Percentiles rank a stretch among this genome's conserved stretches.
phyloP scores from a whole-genome alignment of 2,329 filamentous ascomycete genomes.

The Pseudogymnoascus sp. region DNA sequence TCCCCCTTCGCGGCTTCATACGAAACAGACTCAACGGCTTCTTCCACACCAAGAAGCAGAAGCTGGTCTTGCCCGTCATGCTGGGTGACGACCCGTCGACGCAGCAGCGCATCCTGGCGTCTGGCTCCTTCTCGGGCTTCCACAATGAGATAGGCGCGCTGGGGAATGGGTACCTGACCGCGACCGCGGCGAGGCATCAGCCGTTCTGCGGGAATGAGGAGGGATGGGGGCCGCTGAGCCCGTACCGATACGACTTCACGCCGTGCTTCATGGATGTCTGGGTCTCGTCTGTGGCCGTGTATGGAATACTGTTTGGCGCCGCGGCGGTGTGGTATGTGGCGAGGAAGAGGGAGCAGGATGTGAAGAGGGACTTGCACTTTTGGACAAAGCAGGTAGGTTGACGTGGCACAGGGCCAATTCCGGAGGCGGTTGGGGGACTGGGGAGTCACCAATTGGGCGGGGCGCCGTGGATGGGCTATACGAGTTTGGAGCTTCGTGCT shows the following conservation, averaged over 20 bases:
- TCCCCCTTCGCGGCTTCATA: background rate
- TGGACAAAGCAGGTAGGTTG: constrained; percentile 74
- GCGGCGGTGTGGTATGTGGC: constrained; percentile 71
- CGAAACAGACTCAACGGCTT: background rate
- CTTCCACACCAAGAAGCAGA: background rate
- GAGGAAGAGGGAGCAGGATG: constrained; percentile 56
- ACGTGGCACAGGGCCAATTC: background rate
- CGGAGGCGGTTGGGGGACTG: background rate
- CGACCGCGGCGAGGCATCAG: constrained; percentile 38
- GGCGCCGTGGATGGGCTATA: constrained; percentile 14
- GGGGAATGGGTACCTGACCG: constrained; percentile 51
- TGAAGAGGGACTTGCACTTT: constrained; percentile 84
- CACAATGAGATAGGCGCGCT: constrained; percentile 40
- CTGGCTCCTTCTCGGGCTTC: constrained; percentile 54
- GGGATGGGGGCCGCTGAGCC: constrained; percentile 92
- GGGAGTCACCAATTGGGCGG: background rate
- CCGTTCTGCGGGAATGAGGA: constrained; percentile 81
- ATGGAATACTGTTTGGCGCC: constrained; percentile 69
- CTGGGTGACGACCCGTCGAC: constrained; percentile 9
- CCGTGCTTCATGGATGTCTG: constrained; percentile 95
- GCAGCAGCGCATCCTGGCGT: constrained; percentile 31
- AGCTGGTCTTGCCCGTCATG: constrained; percentile 13
- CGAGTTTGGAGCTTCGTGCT: background rate
- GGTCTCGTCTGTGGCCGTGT: constrained; percentile 68
- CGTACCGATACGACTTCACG: constrained; percentile 83